Base-by-base conservation (phyloP, 2,329 filamentous ascomycete species). In the Penicillium sp. region DNA sequence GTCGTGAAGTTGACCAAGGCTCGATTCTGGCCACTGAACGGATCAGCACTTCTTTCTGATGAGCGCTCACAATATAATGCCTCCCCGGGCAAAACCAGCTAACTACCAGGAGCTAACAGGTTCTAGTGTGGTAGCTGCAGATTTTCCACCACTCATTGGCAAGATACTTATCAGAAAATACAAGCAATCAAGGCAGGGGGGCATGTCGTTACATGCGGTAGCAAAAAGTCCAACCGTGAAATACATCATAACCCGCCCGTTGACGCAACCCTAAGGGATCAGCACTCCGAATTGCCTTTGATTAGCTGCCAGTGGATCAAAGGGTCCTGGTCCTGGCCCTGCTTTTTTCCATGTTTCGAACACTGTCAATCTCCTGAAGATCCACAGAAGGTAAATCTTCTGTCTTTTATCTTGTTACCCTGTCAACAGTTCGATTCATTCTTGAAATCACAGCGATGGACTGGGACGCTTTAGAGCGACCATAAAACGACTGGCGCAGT, bases 181-280 rank as follows among this genome's bases (percentile, higher is more conserved):
- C 9, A 26, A 31, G 9, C 37, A 31, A 35, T 44, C 53, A n/a
- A 47, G n/a, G 22, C 35, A 51, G 38, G 56, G 60, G 38, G 56
- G 60, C 7, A 56, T 61, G 55, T 57, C 61, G 60, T 59, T 64
- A 38, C 54, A 50, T 58, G 56, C 46, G 54, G 54, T 13, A 45
- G 11, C 55, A 35, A 51, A 48, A 43, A 45, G 40, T 42, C 45
- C 46, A 52, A 24, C 18, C 24, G 13, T 24, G 16, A 52, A 55
- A 34, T 22, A 29, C 31, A 46, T 46, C 31, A 22, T 38, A 26
- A 34, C 42, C 50, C 50, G 44, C 49, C 45, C 46, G 44, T 61
- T 64, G 61, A 64, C 63, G 63, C 63, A 64, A 64, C 56, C 51
- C 58, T 54, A 55, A 49, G 53, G 37, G 53, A 42, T 51, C 56